Conservation (phyloP, 2,329 filamentous ascomycete species). For the Aspergillus sp. region DNA sequence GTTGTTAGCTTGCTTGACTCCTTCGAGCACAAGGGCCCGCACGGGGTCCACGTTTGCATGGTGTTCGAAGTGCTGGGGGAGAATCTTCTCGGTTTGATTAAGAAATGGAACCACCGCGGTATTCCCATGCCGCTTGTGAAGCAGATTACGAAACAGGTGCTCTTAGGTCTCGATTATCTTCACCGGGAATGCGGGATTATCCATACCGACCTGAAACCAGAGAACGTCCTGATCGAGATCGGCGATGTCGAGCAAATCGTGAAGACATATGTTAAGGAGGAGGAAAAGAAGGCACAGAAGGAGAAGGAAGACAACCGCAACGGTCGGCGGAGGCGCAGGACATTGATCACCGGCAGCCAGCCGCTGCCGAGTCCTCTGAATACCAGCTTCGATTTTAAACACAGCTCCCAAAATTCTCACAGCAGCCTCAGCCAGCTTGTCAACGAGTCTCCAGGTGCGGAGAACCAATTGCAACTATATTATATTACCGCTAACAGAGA, state of each 20-base stretch:
- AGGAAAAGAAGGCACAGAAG: slow-evolving; percentile 66
- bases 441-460: slow-evolving; percentile 66
- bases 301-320: slow-evolving; percentile 93
- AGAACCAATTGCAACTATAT: not conserved
- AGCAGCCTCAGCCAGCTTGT: slow-evolving; percentile 82
- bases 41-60: slow-evolving; percentile 97
- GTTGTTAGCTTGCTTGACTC: slow-evolving; percentile 95
- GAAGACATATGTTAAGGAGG: slow-evolving; percentile 85
- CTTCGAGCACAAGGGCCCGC: slow-evolving; percentile 95
- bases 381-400: slow-evolving; percentile 74
- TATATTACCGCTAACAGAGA: slow-evolving; percentile 26
- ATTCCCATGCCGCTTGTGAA: slow-evolving; percentile 96
- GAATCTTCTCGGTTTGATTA: slow-evolving; percentile 92
- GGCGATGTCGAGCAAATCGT: slow-evolving; percentile 99
- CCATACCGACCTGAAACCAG: slow-evolving; percentile 94
- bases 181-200: slow-evolving; percentile 99
- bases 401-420: slow-evolving; percentile 63
- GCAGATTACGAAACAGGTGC: slow-evolving; percentile 97
- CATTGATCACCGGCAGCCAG: slow-evolving; percentile 95
- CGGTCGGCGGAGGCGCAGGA: slow-evolving; percentile 82
- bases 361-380: slow-evolving; percentile 93
- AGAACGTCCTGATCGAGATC: slow-evolving; percentile 98
- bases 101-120: slow-evolving; percentile 96
- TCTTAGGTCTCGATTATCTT: slow-evolving; percentile 92
- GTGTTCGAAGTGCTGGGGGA: slow-evolving; percentile 97